Conservation (phyloP, 2,329 filamentous ascomycete species). For the Venturia aucupariae region DNA sequence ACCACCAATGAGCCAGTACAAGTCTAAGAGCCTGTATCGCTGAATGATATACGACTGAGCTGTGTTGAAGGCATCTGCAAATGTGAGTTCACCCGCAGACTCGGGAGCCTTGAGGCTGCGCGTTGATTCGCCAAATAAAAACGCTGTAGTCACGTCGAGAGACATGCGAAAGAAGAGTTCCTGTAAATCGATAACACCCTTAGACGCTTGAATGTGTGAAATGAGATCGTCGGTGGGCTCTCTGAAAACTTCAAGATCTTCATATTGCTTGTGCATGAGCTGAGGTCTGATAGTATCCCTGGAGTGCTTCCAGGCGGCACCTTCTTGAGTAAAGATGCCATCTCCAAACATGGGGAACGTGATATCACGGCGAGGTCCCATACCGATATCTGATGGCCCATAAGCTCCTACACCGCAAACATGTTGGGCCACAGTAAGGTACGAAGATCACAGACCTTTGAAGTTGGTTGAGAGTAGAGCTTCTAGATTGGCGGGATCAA, state of each 20-base stretch:
- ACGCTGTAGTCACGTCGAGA: conserved; percentile 78
- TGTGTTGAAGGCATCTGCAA: conserved; percentile 70
- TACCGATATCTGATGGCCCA: conserved; percentile 10
- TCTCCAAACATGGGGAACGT: conserved; percentile 49
- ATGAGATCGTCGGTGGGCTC: conserved; percentile 59
- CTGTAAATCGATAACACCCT: conserved; percentile 55
- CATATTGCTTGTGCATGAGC: conserved; percentile 76
- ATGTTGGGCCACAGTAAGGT: conserved; percentile 26
- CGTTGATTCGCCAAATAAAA: conserved; percentile 70
- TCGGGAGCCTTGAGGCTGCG: conserved; percentile 47
- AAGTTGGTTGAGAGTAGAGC: conserved; percentile 35
- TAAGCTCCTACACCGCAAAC: conserved; percentile 21
- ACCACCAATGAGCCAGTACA: conserved; percentile 54
- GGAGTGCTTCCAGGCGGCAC: conserved; percentile 66
- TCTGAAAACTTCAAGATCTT: conserved; percentile 74
- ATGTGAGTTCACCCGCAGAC: conserved; percentile 42
- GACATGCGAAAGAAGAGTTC: conserved; percentile 76
- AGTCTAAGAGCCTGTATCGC: conserved; percentile 48
- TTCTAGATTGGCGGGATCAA: conserved; percentile 41
- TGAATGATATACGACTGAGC: conserved; percentile 59
- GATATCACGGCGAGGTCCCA: conserved; percentile 9
- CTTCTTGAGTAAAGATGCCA: conserved; percentile 65
- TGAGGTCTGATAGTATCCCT: conserved; percentile 75
- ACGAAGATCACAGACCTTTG: conserved; percentile 32
- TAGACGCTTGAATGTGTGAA: conserved; percentile 48